Conservation (phyloP, 176 grass and related monocot genomes). For the Pontederia paniculata region DNA sequence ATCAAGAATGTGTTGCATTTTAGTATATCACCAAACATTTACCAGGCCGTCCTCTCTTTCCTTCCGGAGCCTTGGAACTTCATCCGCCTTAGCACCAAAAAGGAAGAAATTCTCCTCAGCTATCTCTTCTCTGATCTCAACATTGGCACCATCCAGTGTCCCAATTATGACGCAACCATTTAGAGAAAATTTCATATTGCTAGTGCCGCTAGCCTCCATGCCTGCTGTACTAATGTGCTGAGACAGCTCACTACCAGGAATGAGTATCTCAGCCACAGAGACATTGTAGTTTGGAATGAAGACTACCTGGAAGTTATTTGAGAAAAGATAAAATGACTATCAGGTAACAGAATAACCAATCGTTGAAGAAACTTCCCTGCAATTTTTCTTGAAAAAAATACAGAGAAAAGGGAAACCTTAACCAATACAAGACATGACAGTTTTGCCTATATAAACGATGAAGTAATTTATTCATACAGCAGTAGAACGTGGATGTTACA, state of each 20-base stretch:
- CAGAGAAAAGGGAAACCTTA: no score
- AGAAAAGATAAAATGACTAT: background rate
- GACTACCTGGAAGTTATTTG: conserved; percentile 42
- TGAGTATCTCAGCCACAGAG: conserved; percentile 90
- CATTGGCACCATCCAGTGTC: conserved; percentile 95
- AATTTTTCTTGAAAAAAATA: no score
- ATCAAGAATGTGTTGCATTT: background rate
- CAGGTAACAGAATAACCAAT: background rate
- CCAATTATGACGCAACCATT: conserved; percentile 97
- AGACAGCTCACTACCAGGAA: conserved; percentile 92
- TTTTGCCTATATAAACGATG: no score
- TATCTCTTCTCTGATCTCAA: conserved; percentile 97
- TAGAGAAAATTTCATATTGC: conserved; percentile 98
- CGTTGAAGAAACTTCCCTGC: background rate
- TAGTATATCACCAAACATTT: conserved; percentile 11
- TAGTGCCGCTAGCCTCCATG: conserved; percentile 98
- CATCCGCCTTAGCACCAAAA: conserved; percentile 91
- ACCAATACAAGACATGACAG: no score
- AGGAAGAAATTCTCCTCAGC: conserved; percentile 95
- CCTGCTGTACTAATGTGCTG: conserved; percentile 98
- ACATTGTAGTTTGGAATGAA: conserved; percentile 99
- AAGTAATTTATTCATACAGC: no score
- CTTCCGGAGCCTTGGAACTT: conserved; percentile 75
- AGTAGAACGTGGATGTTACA: no score
- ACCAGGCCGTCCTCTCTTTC: conserved; percentile 86